Evolutionary conservation across 2,329 filamentous ascomycete genomes (phyloP).

Genomic region (Amauroascus verrucosus): DNA sequence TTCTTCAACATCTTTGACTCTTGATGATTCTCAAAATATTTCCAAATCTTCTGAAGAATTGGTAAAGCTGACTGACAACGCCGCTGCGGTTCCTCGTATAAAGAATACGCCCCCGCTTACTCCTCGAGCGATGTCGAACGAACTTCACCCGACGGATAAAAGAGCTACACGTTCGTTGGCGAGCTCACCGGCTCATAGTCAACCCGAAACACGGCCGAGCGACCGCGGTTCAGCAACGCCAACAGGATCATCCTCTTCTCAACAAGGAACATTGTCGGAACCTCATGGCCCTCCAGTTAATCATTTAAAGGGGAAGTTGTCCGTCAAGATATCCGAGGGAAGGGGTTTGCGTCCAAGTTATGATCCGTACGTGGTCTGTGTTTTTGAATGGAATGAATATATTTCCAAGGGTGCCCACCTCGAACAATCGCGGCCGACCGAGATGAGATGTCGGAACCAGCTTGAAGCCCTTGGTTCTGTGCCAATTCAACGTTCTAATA

Average conservation of each 20-base stretch:
- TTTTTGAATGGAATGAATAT: slow-evolving; percentile 93
- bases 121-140: slow-evolving; percentile 71
- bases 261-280: slow-evolving; percentile 19
- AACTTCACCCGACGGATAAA: slow-evolving; percentile 34
- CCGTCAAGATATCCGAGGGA: slow-evolving; percentile 78
- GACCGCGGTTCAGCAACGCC: slow-evolving; percentile 16
- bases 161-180: slow-evolving; percentile 12
- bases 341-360: slow-evolving; percentile 69
- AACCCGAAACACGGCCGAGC: slow-evolving; percentile 19
- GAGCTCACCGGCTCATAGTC: slow-evolving; percentile 21
- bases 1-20: slow-evolving; percentile 40
- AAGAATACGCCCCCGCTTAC: slow-evolving; percentile 93
- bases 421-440: slow-evolving; percentile 52
- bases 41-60: slow-evolving; percentile 38
- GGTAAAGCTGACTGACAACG: slow-evolving; percentile 71
- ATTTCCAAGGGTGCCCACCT: slow-evolving; percentile 74
- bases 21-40: slow-evolving; percentile 33
- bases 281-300: slow-evolving; percentile 52
- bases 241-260: slow-evolving; percentile 7
- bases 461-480: slow-evolving; percentile 34
- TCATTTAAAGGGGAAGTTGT: slow-evolving; percentile 73
- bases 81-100: slow-evolving; percentile 46
- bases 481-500: slow-evolving; percentile 59
- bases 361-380: slow-evolving; percentile 90
- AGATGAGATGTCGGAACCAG: slow-evolving; percentile 42